Evolutionary conservation across 2,329 filamentous ascomycete genomes (phyloP).

Genomic region (Cadophora sp.): DNA sequence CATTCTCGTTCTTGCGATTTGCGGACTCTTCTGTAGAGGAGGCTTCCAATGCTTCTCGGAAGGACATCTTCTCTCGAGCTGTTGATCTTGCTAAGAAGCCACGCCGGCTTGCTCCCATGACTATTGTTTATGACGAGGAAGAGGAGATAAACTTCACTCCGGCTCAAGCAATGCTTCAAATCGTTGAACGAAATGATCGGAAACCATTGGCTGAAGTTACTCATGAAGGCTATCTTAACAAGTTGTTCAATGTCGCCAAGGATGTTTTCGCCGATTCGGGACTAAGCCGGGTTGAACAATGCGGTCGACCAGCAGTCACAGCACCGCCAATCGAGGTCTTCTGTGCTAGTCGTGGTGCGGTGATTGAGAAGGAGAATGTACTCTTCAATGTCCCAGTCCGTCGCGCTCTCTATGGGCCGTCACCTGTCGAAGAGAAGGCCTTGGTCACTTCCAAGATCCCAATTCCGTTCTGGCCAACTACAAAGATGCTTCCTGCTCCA

Average conservation of each 20-base stretch:
- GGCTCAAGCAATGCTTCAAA: slow-evolving; percentile 80
- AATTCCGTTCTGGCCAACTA: slow-evolving; percentile 66
- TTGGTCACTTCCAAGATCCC: slow-evolving; percentile 78
- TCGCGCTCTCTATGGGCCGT: slow-evolving; percentile 73
- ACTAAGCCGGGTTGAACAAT: slow-evolving; percentile 80
- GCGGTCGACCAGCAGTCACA: slow-evolving; percentile 76
- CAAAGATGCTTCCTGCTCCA: slow-evolving; percentile 75
- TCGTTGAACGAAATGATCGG: slow-evolving; percentile 72
- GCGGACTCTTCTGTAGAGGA: slow-evolving; percentile 79
- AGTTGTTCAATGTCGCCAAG: slow-evolving; percentile 80
- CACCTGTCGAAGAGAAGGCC: slow-evolving; percentile 70
- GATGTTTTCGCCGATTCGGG: slow-evolving; percentile 71
- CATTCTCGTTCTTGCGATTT: slow-evolving; percentile 92
- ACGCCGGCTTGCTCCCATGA: slow-evolving; percentile 69
- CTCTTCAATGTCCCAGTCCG: slow-evolving; percentile 83
- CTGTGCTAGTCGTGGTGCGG: slow-evolving; percentile 71
- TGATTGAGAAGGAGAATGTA: slow-evolving; percentile 71
- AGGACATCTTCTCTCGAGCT: slow-evolving; percentile 77
- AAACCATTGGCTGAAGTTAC: slow-evolving; percentile 73
- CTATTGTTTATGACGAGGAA: slow-evolving; percentile 73
- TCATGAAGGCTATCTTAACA: slow-evolving; percentile 73
- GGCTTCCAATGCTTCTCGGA: slow-evolving; percentile 71
- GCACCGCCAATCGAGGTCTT: slow-evolving; percentile 86
- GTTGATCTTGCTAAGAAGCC: slow-evolving; percentile 61
- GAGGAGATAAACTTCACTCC: slow-evolving; percentile 70